Percentiles rank a stretch among this genome's conserved stretches.
Conservation (phyloP, 1,139 yeast species). For the Protomyces gravidus region DNA sequence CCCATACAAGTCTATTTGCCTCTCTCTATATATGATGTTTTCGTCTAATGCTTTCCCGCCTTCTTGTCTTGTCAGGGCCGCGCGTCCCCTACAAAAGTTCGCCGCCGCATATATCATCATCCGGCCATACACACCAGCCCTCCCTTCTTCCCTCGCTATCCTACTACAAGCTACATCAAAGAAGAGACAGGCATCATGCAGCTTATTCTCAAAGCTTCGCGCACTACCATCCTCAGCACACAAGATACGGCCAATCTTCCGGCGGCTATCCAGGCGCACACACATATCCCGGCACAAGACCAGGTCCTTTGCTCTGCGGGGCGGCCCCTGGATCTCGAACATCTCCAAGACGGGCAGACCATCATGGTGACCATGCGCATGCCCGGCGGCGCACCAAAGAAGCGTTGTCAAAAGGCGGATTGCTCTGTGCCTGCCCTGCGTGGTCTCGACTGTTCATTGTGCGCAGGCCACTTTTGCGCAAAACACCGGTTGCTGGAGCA, state of each 20-base stretch:
- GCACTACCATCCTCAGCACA: constrained; percentile 10
- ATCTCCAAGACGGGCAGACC: constrained; percentile 5
- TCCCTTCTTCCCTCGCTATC: not conserved
- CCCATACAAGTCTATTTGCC: too few relatives aligned
- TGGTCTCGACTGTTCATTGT: constrained; percentile 83
- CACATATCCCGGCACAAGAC: constrained; percentile 7
- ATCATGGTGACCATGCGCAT: constrained; percentile 8
- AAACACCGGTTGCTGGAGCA: constrained; percentile 82
- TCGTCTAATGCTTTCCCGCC: too few relatives aligned
- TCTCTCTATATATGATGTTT: too few relatives aligned
- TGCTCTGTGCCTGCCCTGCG: constrained; percentile 70
- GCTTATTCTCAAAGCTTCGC: constrained; percentile 8
- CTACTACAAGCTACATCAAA: not conserved
- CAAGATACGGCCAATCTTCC: constrained; percentile 8
- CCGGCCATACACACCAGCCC: too few relatives aligned
- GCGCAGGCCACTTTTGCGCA: constrained; percentile 82
- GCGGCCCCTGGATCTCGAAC: constrained; percentile 7
- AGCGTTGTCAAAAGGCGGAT: constrained; percentile 46
- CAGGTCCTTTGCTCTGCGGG: constrained; percentile 13
- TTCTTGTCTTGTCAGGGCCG: too few relatives aligned
- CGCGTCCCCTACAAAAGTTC: too few relatives aligned
- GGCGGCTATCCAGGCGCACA: not conserved
- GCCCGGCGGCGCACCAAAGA: constrained; percentile 31
- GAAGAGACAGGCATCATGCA: constrained; percentile 18
- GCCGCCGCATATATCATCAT: too few relatives aligned